These are phyloP conservation scores for Amphirosellinia nigrospora DNA, from an alignment of 495 filamentous ascomycete species.

Conservation along the genomic window DNA sequence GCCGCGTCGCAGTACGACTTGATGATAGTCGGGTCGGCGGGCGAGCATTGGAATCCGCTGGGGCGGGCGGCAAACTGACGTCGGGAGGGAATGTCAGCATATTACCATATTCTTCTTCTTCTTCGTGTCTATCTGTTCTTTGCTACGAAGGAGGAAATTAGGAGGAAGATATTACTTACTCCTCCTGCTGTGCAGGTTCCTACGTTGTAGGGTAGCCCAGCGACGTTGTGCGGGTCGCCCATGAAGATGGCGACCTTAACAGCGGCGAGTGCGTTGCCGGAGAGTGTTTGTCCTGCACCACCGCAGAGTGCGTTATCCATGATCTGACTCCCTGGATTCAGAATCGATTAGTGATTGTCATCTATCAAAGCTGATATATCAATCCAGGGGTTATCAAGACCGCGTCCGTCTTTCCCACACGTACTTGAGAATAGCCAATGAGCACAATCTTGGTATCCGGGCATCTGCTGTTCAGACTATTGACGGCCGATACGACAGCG, in stretches of 20 bases:
- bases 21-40: conserved; percentile 55
- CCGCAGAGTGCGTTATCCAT: conserved; percentile 69
- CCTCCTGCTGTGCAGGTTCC: conserved; percentile 63
- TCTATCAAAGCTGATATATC: background rate
- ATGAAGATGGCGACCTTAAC: conserved; percentile 68
- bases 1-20: conserved; percentile 68
- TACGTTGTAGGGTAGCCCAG: conserved; percentile 64
- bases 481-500: conserved; percentile 63
- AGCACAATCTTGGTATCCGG: conserved; percentile 64
- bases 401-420: conserved; percentile 37
- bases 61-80: conserved; percentile 63
- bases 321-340: conserved; percentile 62
- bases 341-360: background rate
- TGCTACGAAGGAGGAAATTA: background rate
- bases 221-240: conserved; percentile 63
- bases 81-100: background rate
- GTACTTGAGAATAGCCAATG: conserved; percentile 62
- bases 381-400: background rate
- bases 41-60: conserved; percentile 60
- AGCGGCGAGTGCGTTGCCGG: conserved; percentile 53
- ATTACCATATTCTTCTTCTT: background rate
- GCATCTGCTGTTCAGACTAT: conserved; percentile 56
- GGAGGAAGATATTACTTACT: conserved; percentile 48
- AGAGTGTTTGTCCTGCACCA: conserved; percentile 57
- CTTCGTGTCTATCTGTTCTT: background rate